A percentile compares a stretch with the other conserved stretches of the same genome.
phyloP scores from a whole-genome alignment of 495 filamentous ascomycete genomes.

The Oidiodendron maius region DNA sequence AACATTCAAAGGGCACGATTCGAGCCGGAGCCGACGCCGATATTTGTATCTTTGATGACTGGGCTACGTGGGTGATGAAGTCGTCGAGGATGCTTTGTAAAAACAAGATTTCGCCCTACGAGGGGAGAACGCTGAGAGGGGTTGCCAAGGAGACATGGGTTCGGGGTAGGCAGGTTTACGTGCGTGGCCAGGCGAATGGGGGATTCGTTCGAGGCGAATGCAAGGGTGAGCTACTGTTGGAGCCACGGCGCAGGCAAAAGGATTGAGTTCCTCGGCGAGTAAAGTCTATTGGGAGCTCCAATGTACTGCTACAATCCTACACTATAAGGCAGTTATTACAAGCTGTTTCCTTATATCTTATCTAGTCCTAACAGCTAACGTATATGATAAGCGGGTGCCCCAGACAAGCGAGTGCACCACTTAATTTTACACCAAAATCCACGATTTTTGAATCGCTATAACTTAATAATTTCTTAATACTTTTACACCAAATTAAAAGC shows the following conservation, averaged over 20 bases:
- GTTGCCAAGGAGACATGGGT: conserved; percentile 89
- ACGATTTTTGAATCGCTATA: too few relatives aligned
- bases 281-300: too few relatives aligned
- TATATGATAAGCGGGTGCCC: too few relatives aligned
- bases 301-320: too few relatives aligned
- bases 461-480: too few relatives aligned
- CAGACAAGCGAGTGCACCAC: too few relatives aligned
- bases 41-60: conserved; percentile 86
- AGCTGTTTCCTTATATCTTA: too few relatives aligned
- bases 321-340: too few relatives aligned
- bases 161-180: conserved; percentile 70
- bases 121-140: conserved; percentile 73
- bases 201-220: conserved; percentile 54
- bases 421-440: too few relatives aligned
- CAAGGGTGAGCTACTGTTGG: conserved; percentile 50
- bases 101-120: conserved; percentile 92
- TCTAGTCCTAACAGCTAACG: too few relatives aligned
- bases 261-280: too few relatives aligned
- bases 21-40: conserved; percentile 86
- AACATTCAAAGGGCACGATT: conserved; percentile 75
- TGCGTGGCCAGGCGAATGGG: conserved; percentile 34
- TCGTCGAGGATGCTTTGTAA: conserved; percentile 76
- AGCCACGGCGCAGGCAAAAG: conserved; percentile 24
- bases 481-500: too few relatives aligned
- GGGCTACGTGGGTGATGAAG: conserved; percentile 65